Conservation (phyloP, 345 rosid species). For the Citropsis articulata region DNA sequence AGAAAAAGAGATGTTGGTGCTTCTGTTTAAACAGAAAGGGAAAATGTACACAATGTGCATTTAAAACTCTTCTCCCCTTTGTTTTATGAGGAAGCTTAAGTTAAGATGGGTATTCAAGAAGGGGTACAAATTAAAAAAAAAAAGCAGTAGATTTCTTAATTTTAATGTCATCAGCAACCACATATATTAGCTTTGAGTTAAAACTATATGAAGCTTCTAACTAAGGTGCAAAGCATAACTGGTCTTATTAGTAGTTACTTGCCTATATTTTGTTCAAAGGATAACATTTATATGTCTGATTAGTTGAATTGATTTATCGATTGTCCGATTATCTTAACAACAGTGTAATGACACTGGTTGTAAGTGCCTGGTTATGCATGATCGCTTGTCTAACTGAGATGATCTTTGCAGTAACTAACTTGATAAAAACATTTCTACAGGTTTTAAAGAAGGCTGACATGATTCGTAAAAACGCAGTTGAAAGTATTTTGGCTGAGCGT, state of each 20-base stretch:
- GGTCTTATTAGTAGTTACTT: background rate
- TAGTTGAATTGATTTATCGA: background rate
- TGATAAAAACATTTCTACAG: constrained; percentile 36
- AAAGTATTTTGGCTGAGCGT: constrained; percentile 94
- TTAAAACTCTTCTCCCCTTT: background rate
- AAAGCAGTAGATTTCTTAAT: background rate
- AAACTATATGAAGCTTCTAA: background rate
- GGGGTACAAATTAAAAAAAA: background rate
- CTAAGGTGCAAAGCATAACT: background rate
- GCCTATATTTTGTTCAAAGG: background rate
- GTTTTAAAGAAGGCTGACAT: constrained; percentile 92
- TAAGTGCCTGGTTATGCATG: background rate
- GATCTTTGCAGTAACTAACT: background rate
- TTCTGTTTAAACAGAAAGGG: background rate
- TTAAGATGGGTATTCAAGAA: background rate
- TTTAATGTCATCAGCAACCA: background rate
- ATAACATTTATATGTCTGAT: background rate
- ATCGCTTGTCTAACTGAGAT: background rate
- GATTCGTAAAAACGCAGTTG: constrained; percentile 98
- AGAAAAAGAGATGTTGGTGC: background rate
- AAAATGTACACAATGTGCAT: background rate
- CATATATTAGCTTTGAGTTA: background rate
- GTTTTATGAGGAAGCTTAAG: background rate
- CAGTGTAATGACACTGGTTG: background rate
- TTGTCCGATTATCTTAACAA: background rate